These are phyloP conservation scores for Colletotrichum higginsianum DNA, from an alignment of 2,329 filamentous ascomycete species.

Conservation along the genomic window DNA sequence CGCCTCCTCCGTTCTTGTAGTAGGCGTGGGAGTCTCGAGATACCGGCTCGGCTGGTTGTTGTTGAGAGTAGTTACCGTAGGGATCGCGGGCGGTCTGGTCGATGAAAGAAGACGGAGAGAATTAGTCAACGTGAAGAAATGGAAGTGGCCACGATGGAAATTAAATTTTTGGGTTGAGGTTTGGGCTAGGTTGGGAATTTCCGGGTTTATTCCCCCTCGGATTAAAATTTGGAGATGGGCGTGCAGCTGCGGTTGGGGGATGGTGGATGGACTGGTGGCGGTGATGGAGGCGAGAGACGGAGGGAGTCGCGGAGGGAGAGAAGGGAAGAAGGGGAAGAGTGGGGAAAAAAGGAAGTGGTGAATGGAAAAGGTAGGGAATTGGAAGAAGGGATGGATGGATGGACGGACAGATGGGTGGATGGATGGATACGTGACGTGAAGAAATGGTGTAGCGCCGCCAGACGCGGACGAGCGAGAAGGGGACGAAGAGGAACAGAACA, in stretches of 20 bases:
- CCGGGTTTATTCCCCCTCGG: conserved; percentile 19
- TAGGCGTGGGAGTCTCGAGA: conserved; percentile 55
- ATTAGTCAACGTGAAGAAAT: conserved; percentile 38
- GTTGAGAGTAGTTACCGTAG: conserved; percentile 61
- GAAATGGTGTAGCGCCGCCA: conserved; percentile 4
- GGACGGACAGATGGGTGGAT: too few species aligned
- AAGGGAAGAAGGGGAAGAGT: conserved; percentile 38
- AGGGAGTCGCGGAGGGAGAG: too few species aligned
- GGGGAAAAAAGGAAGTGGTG: conserved; percentile 43
- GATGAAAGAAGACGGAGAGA: conserved; percentile 41
- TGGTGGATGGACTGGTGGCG: too few species aligned
- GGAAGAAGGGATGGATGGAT: conserved; percentile 36
- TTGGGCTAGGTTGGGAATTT: conserved; percentile 41
- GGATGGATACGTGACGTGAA: not conserved
- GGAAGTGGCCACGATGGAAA: conserved; percentile 24
- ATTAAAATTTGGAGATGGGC: conserved; percentile 37
- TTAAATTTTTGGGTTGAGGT: conserved; percentile 38
- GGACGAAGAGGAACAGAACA: conserved; percentile 6
- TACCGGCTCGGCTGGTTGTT: conserved; percentile 48
- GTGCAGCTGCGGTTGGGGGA: conserved; percentile 22
- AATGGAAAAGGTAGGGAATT: conserved; percentile 32
- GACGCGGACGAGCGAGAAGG: not conserved
- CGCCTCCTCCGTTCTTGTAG: conserved; percentile 61
- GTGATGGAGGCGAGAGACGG: too few species aligned
- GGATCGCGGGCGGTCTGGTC: conserved; percentile 63